Percentiles rank a stretch among this genome's conserved stretches.
These are phyloP conservation scores for Prinsepia uniflora DNA, from an alignment of 306 rosid genomes.

Conservation along the genomic window DNA sequence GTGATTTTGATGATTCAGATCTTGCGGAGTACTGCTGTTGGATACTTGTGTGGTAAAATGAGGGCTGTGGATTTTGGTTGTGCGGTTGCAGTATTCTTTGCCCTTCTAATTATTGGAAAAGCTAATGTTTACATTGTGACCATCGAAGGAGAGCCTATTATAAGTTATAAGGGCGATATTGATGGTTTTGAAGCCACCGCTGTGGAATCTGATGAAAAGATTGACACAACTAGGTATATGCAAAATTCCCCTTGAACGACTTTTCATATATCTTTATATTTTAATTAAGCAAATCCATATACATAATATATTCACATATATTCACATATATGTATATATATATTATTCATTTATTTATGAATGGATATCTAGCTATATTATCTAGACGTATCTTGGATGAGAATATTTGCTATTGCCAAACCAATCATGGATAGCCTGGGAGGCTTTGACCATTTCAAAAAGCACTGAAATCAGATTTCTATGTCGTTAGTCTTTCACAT, in stretches of 20 bases:
- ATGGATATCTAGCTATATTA: not conserved
- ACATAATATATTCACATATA: not conserved
- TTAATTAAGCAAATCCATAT: not conserved
- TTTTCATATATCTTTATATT: not conserved
- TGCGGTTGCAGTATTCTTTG: slow-evolving; percentile 31
- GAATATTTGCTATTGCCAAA: slow-evolving; percentile 16
- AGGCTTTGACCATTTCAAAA: slow-evolving; percentile 10
- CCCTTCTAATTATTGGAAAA: slow-evolving; percentile 39
- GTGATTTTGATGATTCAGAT: slow-evolving; percentile 46
- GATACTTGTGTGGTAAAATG: slow-evolving; percentile 38
- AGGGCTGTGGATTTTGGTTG: slow-evolving; percentile 36
- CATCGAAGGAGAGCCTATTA: slow-evolving; percentile 89
- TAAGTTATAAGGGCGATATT: slow-evolving; percentile 79
- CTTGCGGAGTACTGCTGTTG: slow-evolving; percentile 39
- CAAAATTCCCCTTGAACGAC: not conserved
- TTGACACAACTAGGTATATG: slow-evolving; percentile 78
- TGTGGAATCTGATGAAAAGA: slow-evolving; percentile 81
- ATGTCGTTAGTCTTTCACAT: slow-evolving; percentile 2
- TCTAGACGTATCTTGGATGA: not conserved
- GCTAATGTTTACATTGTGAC: slow-evolving; percentile 80
- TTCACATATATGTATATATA: not conserved
- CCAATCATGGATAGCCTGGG: slow-evolving; percentile 15
- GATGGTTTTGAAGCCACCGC: slow-evolving; percentile 97
- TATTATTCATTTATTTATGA: not conserved
- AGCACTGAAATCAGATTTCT: slow-evolving; percentile 3